phyloP scores from a whole-genome alignment of 495 filamentous ascomycete species.

The Penicillium manginii region DNA sequence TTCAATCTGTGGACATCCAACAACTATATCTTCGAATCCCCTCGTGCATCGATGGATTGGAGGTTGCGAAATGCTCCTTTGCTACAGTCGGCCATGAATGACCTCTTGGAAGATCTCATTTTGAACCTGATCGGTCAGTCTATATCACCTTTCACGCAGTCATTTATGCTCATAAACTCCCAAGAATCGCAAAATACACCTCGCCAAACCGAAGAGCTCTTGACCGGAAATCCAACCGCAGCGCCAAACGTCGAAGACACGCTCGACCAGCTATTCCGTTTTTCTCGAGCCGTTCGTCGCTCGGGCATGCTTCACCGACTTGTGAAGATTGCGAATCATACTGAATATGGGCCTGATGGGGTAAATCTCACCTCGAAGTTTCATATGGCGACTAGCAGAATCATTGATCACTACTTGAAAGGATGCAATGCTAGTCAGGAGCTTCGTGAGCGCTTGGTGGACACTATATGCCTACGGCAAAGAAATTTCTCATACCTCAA shows the following conservation, averaged over 20 bases:
- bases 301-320: slow-evolving; percentile 24
- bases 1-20: slow-evolving; percentile 25
- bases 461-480: background rate
- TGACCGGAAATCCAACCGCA: background rate
- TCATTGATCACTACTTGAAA: background rate
- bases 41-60: slow-evolving; percentile 25
- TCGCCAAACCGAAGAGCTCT: background rate
- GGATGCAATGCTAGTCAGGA: background rate
- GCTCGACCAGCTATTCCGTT: slow-evolving; percentile 17
- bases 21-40: slow-evolving; percentile 19
- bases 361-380: background rate
- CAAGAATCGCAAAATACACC: background rate
- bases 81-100: slow-evolving; percentile 15
- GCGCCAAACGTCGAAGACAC: background rate
- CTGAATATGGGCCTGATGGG: background rate
- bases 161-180: background rate
- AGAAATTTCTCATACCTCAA: background rate
- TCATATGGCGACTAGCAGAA: background rate
- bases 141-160: background rate
- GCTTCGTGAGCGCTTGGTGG: background rate
- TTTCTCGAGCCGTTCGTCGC: slow-evolving; percentile 20
- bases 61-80: slow-evolving; percentile 20
- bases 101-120: slow-evolving; percentile 18
- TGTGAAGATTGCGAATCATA: slow-evolving; percentile 12
- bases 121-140: slow-evolving; percentile 6